Percentiles rank a stretch among this genome's conserved stretches.
Evolutionary conservation across 352 stramenopile species (phyloP).

Genomic region (Phytopythium delawarense): DNA sequence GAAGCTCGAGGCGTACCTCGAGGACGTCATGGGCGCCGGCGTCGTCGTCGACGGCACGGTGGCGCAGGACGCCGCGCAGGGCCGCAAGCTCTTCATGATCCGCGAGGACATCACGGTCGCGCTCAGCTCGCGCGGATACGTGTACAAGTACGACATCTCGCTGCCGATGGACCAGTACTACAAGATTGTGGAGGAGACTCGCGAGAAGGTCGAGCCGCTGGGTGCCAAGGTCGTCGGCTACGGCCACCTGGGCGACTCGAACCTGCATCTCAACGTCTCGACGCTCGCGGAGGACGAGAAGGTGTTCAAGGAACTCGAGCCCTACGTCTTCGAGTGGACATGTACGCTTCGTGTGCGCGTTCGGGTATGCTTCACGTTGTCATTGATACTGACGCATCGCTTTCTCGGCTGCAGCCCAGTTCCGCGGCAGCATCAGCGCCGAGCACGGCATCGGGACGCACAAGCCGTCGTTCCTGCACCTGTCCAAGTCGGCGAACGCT

Average conservation of each 20-base stretch:
- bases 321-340: slow-evolving; percentile 83
- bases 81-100: slow-evolving; percentile 91
- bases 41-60: slow-evolving; percentile 90
- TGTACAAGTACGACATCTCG: slow-evolving; percentile 98
- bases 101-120: slow-evolving; percentile 93
- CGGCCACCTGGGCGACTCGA: slow-evolving; percentile 95
- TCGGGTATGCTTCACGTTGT: neutral
- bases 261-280: slow-evolving; percentile 96
- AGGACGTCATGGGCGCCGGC: slow-evolving; percentile 62
- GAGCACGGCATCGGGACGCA: slow-evolving; percentile 96
- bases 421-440: slow-evolving; percentile 94
- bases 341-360: slow-evolving; percentile 21
- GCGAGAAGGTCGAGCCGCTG: slow-evolving; percentile 35
- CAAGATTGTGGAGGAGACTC: slow-evolving; percentile 82
- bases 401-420: slow-evolving; percentile 27
- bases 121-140: slow-evolving; percentile 80
- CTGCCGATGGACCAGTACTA: slow-evolving; percentile 92
- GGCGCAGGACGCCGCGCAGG: slow-evolving; percentile 90
- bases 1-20: slow-evolving; percentile 88
- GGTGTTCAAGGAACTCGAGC: slow-evolving; percentile 62
- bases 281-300: slow-evolving; percentile 62
- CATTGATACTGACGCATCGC: neutral
- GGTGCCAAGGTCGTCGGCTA: slow-evolving; percentile 81
- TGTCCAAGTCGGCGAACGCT: slow-evolving; percentile 78
- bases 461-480: slow-evolving; percentile 87